These are phyloP conservation scores for Colletotrichum sp. DNA, from an alignment of 2,329 filamentous ascomycete genomes.

Conservation along the genomic window DNA sequence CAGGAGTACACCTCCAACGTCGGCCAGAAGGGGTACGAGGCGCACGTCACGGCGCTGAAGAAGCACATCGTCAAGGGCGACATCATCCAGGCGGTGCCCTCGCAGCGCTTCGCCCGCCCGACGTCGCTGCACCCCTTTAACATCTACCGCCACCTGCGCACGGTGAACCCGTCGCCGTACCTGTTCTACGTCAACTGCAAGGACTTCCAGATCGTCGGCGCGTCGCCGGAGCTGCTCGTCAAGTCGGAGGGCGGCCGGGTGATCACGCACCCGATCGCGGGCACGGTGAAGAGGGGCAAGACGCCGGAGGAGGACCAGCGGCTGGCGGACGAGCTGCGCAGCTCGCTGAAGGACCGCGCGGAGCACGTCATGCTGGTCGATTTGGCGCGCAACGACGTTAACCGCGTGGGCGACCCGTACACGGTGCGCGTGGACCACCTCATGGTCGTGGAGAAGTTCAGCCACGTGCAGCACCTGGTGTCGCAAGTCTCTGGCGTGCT, in stretches of 20 bases:
- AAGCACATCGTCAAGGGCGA: constrained; percentile 89
- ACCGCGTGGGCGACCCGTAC: constrained; percentile 89
- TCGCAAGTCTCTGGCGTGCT: constrained; percentile 95
- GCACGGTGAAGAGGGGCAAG: constrained; percentile 87
- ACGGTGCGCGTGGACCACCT: constrained; percentile 90
- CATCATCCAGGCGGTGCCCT: constrained; percentile 97
- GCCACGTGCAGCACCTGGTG: constrained; percentile 95
- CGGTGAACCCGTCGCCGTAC: constrained; percentile 97
- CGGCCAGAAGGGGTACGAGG: constrained; percentile 85
- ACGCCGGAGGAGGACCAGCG: constrained; percentile 81
- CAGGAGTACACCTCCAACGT: constrained; percentile 92
- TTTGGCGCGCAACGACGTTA: constrained; percentile 94
- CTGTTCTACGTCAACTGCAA: constrained; percentile 94
- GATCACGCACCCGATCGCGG: constrained; percentile 96
- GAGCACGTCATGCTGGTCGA: constrained; percentile 99
- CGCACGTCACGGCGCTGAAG: constrained; percentile 86
- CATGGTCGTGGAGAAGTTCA: constrained; percentile 95
- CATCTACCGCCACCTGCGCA: constrained; percentile 93
- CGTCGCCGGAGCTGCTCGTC: constrained; percentile 92
- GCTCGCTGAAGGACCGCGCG: constrained; percentile 87
- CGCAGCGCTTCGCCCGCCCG: constrained; percentile 88
- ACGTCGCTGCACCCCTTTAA: constrained; percentile 96
- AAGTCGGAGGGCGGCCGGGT: constrained; percentile 87
- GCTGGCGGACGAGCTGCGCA: constrained; percentile 78
- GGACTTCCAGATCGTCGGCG: constrained; percentile 94